These are phyloP conservation scores for Dactylellina leptospora DNA, from an alignment of 2,329 filamentous ascomycete species.

Conservation along the genomic window DNA sequence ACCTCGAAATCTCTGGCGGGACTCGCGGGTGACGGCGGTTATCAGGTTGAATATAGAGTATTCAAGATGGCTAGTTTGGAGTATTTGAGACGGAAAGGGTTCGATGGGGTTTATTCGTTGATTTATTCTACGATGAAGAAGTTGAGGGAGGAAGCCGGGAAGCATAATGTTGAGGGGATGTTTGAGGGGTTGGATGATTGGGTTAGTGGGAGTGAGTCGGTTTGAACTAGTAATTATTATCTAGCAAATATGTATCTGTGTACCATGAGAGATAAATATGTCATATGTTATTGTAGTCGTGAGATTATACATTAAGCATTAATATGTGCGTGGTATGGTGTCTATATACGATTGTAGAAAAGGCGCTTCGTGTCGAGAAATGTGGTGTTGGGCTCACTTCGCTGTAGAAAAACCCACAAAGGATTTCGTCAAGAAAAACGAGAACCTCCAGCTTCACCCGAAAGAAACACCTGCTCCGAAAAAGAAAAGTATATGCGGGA, in stretches of 20 bases:
- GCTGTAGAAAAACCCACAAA: too few species aligned
- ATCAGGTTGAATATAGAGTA: constrained; percentile 74
- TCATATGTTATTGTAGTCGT: background rate
- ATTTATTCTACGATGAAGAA: constrained; percentile 82
- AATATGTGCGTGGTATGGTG: constrained; percentile 5
- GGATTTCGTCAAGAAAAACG: too few species aligned
- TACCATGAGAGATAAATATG: too few species aligned
- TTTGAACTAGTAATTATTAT: background rate
- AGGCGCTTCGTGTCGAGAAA: too few species aligned
- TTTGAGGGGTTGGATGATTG: constrained; percentile 39
- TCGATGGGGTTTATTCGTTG: constrained; percentile 73
- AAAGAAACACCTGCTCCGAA: too few species aligned
- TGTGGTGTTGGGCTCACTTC: too few species aligned
- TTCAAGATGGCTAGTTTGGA: constrained; percentile 77
- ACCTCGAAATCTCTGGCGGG: constrained; percentile 72
- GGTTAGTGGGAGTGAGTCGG: constrained; percentile 8
- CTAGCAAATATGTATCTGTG: constrained; percentile 1
- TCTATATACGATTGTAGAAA: constrained; percentile 10
- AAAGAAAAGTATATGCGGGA: too few species aligned
- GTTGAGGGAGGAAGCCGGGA: constrained; percentile 46
- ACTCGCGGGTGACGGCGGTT: constrained; percentile 72
- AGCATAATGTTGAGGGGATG: constrained; percentile 40
- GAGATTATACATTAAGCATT: constrained; percentile 24
- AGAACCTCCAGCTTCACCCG: too few species aligned
- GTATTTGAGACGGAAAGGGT: constrained; percentile 71